These are phyloP conservation scores for Phytophthora sp. DNA, from an alignment of 352 stramenopile genomes.

Conservation along the genomic window DNA sequence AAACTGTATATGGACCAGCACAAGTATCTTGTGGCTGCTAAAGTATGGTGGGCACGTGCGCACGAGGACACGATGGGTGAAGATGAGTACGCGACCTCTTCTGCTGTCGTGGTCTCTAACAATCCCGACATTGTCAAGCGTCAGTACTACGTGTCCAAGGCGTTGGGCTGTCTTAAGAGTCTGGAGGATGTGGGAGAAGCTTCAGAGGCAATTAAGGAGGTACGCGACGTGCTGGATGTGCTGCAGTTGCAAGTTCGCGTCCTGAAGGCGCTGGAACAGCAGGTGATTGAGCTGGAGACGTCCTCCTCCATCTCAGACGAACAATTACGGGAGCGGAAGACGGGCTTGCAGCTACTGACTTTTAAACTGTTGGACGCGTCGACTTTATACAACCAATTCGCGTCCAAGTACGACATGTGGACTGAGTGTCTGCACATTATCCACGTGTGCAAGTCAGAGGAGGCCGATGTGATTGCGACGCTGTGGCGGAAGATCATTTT, in stretches of 20 bases:
- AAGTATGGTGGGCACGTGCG: slow-evolving; percentile 83
- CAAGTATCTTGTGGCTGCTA: slow-evolving; percentile 83
- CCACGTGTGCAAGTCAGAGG: slow-evolving; percentile 84
- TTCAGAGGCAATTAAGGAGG: slow-evolving; percentile 74
- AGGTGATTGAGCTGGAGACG: slow-evolving; percentile 69
- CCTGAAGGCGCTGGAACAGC: slow-evolving; percentile 75
- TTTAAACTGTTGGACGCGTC: slow-evolving; percentile 84
- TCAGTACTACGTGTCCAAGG: slow-evolving; percentile 85
- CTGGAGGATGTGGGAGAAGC: slow-evolving; percentile 77
- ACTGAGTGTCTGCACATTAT: slow-evolving; percentile 88
- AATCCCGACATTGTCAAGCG: slow-evolving; percentile 84
- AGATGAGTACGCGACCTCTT: slow-evolving; percentile 46
- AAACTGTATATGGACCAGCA: slow-evolving; percentile 89
- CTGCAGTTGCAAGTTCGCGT: slow-evolving; percentile 85
- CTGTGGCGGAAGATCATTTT: slow-evolving; percentile 85
- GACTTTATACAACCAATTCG: slow-evolving; percentile 87
- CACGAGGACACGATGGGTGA: slow-evolving; percentile 62
- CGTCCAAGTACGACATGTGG: slow-evolving; percentile 89
- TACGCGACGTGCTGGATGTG: slow-evolving; percentile 84
- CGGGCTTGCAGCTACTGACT: slow-evolving; percentile 71
- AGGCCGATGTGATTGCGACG: slow-evolving; percentile 65
- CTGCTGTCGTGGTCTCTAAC: slow-evolving; percentile 42
- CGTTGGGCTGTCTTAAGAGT: slow-evolving; percentile 78
- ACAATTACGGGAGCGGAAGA: slow-evolving; percentile 54
- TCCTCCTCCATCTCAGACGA: slow-evolving; percentile 45